Base-by-base conservation (phyloP, 805 yeast genomes). In the Komagataella populi region DNA sequence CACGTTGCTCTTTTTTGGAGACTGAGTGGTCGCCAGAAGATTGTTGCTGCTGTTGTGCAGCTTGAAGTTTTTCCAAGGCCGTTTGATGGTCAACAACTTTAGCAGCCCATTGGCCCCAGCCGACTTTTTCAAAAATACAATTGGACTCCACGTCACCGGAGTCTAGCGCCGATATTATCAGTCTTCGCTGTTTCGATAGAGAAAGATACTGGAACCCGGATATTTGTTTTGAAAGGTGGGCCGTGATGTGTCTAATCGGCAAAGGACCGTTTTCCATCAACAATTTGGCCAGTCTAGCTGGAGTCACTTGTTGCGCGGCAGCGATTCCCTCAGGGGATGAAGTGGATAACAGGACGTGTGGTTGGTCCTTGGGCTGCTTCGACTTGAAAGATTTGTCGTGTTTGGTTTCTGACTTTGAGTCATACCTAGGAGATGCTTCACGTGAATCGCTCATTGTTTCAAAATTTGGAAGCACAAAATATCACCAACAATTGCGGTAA, bases 81-180 rank as follows among this genome's bases (percentile, higher is more conserved):
- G 47, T 45, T 45, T 45, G 30, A 16, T 22, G 30, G n/a, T 45
- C 47, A n/a, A 23, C 47, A 22, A 22, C 47, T 14, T 81, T 75
- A 2, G 90, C 95, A 22, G 85, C 85, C 98, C 98, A 90, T 64
- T 90, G 95, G 54, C 98, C 98, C 98, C 98, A 90, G 20, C 97
- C 96, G 36, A 90, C 88, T 68, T 90, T 90, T 61, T 88, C 95
- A 68, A 90, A 90, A 14, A 84, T 78, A 46, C 85, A 82, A 53
- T 76, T 74, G 52, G 78, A 82, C 46, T 65, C 70, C 1, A 72
- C 57, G 59, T 81, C 87, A 7, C 86, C 84, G 56, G 78, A 76
- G 58, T 88, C 96, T 67, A 90, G 76, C 45, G 90, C 93, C 12
- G 89, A 81, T 83, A 90, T 90, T 30, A 90, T 90, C 52, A 90